These are phyloP conservation scores for Fusarium coicis DNA, from an alignment of 2,329 filamentous ascomycete genomes.

Conservation along the genomic window DNA sequence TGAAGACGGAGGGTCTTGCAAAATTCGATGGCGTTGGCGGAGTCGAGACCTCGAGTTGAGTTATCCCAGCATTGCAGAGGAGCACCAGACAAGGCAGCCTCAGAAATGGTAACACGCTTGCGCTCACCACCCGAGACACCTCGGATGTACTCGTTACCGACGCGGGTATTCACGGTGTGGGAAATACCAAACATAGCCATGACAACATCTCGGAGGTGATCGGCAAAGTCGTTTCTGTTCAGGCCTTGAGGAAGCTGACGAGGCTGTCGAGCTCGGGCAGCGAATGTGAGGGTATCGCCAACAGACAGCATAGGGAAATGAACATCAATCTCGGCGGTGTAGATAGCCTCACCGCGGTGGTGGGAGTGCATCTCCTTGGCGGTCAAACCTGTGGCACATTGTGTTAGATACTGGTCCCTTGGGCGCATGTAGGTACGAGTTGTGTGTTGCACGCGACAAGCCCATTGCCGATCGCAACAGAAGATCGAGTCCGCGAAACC, in stretches of 20 bases:
- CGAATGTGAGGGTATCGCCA: constrained; percentile 82
- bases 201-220: constrained; percentile 75
- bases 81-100: constrained; percentile 68
- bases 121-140: constrained; percentile 81
- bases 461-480: constrained; percentile 6
- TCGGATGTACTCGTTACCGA: constrained; percentile 80
- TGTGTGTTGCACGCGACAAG: constrained; percentile 12
- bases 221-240: constrained; percentile 63
- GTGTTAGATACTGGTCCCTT: constrained; percentile 25
- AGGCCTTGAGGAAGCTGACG: constrained; percentile 69
- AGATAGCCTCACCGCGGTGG: constrained; percentile 87
- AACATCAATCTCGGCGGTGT: constrained; percentile 85
- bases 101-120: constrained; percentile 72
- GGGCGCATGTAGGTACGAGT: constrained; percentile 1
- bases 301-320: constrained; percentile 83
- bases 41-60: constrained; percentile 78
- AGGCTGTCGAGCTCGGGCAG: constrained; percentile 75
- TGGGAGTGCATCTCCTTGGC: constrained; percentile 79
- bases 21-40: constrained; percentile 80
- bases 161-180: constrained; percentile 77
- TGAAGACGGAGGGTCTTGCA: constrained; percentile 75
- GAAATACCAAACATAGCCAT: constrained; percentile 82
- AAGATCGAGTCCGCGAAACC: constrained; percentile 9
- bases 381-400: constrained; percentile 61
- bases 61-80: constrained; percentile 77